These are phyloP conservation scores for Phytophthora colocasiae DNA, from an alignment of 352 stramenopile genomes.

Conservation along the genomic window DNA sequence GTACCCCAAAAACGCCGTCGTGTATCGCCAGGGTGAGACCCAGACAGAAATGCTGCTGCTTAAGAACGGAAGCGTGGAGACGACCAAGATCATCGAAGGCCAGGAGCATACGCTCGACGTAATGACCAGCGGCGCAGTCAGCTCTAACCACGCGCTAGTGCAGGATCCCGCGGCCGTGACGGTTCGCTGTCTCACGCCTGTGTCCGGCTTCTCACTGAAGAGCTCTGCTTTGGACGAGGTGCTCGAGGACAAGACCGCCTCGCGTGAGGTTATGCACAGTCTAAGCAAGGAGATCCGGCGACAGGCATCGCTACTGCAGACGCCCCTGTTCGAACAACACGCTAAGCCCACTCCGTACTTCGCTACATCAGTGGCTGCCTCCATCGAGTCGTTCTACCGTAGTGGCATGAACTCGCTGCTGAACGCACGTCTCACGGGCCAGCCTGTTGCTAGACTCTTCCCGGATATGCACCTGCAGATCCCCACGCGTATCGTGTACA, in stretches of 20 bases:
- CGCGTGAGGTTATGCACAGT: constrained; percentile 86
- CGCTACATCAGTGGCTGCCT: constrained; percentile 91
- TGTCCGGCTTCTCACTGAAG: constrained; percentile 79
- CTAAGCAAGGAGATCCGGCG: constrained; percentile 90
- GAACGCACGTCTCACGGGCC: constrained; percentile 87
- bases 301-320: constrained; percentile 86
- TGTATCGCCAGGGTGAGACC: constrained; percentile 83
- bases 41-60: constrained; percentile 88
- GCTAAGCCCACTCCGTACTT: constrained; percentile 91
- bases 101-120: constrained; percentile 81
- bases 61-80: constrained; percentile 67
- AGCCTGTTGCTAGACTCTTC: constrained; percentile 86
- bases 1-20: constrained; percentile 75
- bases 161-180: constrained; percentile 82
- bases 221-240: constrained; percentile 74
- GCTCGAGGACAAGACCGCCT: constrained; percentile 76
- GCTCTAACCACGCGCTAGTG: constrained; percentile 83
- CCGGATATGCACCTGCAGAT: constrained; percentile 96
- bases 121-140: constrained; percentile 62
- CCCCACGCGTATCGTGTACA: constrained; percentile 92
- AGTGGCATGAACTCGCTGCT: constrained; percentile 93
- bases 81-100: constrained; percentile 83
- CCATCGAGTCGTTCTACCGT: constrained; percentile 94
- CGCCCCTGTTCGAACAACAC: constrained; percentile 91
- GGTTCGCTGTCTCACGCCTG: constrained; percentile 81